Percentiles rank a stretch among this genome's conserved stretches.
Conservation (phyloP, 208 protist species). For the Acanthamoeba sp. region DNA sequence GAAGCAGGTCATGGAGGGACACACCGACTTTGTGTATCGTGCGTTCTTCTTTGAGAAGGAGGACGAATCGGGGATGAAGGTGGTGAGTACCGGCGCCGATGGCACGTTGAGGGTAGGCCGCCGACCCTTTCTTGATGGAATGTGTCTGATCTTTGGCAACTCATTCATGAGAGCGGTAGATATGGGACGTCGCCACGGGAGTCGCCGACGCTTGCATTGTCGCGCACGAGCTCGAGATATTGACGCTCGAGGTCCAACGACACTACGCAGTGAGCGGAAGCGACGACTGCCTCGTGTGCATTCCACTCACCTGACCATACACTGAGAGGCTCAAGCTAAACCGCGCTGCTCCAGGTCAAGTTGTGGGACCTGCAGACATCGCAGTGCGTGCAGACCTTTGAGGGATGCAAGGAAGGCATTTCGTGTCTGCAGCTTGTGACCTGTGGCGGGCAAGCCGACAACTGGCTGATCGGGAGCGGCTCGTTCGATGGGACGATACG, state of each 20-base stretch:
- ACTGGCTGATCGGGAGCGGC: neutral
- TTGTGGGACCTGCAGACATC: neutral
- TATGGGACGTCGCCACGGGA: neutral
- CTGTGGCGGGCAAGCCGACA: neutral
- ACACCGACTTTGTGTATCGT: constrained; percentile 37
- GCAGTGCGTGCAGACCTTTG: neutral
- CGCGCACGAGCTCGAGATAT: constrained; percentile 8
- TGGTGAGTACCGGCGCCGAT: neutral
- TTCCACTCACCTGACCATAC: too few species aligned
- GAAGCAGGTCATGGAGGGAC: neutral
- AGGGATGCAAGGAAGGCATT: neutral
- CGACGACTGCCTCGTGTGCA: neutral
- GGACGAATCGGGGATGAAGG: neutral
- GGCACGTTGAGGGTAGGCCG: neutral
- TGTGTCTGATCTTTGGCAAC: too few species aligned
- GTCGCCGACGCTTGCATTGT: neutral
- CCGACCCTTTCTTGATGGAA: neutral
- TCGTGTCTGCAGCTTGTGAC: neutral
- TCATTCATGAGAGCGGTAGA: neutral
- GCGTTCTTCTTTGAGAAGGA: constrained; percentile 34
- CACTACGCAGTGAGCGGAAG: neutral
- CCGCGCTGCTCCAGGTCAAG: neutral
- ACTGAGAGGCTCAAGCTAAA: too few species aligned
- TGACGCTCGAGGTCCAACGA: neutral
- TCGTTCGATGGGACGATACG: constrained; percentile 19